Conservation (phyloP, 805 yeast genomes). For the Clavispora santaluciae region DNA sequence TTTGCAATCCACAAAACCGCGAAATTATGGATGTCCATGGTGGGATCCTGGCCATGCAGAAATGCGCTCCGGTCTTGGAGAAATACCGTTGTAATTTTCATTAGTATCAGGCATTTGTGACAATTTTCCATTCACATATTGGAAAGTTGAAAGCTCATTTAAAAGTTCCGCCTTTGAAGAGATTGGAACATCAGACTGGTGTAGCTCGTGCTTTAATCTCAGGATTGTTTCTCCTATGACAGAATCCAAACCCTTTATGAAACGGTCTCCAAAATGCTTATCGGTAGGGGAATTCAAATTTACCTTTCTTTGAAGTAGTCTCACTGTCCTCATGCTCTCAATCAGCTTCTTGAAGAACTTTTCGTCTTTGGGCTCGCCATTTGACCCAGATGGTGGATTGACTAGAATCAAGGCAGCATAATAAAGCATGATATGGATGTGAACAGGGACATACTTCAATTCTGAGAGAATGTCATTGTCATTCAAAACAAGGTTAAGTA, state of each 20-base stretch:
- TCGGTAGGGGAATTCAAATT: conserved; percentile 49
- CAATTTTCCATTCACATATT: conserved; percentile 8
- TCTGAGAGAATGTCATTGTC: conserved; percentile 56
- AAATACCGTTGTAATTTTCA: conserved; percentile 21
- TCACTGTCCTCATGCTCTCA: conserved; percentile 39
- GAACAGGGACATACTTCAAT: conserved; percentile 63
- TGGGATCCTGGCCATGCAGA: conserved; percentile 66
- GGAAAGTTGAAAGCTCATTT: conserved; percentile 11
- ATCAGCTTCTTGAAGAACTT: conserved; percentile 24
- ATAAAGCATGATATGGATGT: conserved; percentile 65
- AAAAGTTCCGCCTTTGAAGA: conserved; percentile 17
- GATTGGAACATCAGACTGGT: conserved; percentile 5
- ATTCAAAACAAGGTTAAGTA: conserved; percentile 51
- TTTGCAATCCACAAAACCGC: neutral
- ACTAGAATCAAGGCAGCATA: conserved; percentile 57
- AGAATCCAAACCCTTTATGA: conserved; percentile 32
- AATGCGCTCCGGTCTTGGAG: conserved; percentile 35
- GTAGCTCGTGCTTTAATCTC: conserved; percentile 17
- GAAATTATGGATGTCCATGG: conserved; percentile 53
- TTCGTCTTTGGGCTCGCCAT: conserved; percentile 9
- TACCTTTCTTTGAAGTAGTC: conserved; percentile 39
- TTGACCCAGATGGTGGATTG: conserved; percentile 36
- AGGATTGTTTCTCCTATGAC: conserved; percentile 25
- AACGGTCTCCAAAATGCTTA: conserved; percentile 42
- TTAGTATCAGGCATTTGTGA: conserved; percentile 13